Conservation (phyloP, 2,329 filamentous ascomycete species). For the Ilyonectria destructans region DNA sequence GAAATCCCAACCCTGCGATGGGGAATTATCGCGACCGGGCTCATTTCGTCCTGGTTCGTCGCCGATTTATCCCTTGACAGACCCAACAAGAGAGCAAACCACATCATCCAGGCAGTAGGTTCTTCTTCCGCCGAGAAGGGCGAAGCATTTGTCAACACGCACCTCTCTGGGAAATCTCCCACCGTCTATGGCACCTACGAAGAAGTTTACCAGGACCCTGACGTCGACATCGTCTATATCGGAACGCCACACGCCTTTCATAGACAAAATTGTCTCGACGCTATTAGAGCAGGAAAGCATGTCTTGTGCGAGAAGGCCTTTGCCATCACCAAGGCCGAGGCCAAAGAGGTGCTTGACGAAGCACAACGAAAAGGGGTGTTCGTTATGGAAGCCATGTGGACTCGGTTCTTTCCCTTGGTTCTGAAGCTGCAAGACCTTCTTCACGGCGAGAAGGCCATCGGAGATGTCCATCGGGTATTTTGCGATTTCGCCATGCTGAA, state of each 20-base stretch:
- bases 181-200: slow-evolving; percentile 58
- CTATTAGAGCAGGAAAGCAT: slow-evolving; percentile 60
- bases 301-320: slow-evolving; percentile 64
- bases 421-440: slow-evolving; percentile 53
- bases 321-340: slow-evolving; percentile 56
- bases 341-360: slow-evolving; percentile 56
- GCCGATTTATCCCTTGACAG: slow-evolving; percentile 57
- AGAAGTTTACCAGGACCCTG: slow-evolving; percentile 57
- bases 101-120: slow-evolving; percentile 61
- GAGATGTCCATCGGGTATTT: slow-evolving; percentile 56
- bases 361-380: slow-evolving; percentile 58
- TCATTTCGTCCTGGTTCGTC: slow-evolving; percentile 54
- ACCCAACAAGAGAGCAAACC: slow-evolving; percentile 54
- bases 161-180: slow-evolving; percentile 48
- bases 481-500: slow-evolving; percentile 58
- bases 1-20: slow-evolving; percentile 20
- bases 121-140: slow-evolving; percentile 58
- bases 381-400: slow-evolving; percentile 64
- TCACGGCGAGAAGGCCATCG: slow-evolving; percentile 57
- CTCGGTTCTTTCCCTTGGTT: slow-evolving; percentile 59
- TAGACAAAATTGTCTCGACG: slow-evolving; percentile 59
- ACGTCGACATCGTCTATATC: slow-evolving; percentile 62
- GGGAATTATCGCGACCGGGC: slow-evolving; percentile 28
- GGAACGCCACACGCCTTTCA: slow-evolving; percentile 62
- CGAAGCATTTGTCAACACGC: slow-evolving; percentile 56